Conservation (phyloP, 805 yeast genomes). For the Pachysolen tannophilus region DNA sequence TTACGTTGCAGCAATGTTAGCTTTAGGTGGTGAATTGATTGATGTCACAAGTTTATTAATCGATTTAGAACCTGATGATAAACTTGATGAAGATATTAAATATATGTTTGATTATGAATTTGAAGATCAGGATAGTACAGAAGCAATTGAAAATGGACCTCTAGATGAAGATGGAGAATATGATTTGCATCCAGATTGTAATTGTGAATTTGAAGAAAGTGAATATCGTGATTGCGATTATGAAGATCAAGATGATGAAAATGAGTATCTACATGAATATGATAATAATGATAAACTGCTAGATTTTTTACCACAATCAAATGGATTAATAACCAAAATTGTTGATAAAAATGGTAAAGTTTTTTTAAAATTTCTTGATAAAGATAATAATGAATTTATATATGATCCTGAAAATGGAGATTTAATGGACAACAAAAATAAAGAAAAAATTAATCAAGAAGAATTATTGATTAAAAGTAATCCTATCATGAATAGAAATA, state of each 20-base stretch:
- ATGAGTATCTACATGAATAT: conserved; percentile 5
- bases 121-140: conserved; percentile 29
- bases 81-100: conserved; percentile 59
- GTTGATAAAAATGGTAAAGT: conserved; percentile 1
- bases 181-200: conserved; percentile 29
- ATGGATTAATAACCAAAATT: conserved; percentile 7
- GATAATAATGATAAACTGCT: conserved; percentile 3
- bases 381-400: conserved; percentile 1
- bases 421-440: conserved; percentile 1
- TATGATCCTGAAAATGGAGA: conserved; percentile 5
- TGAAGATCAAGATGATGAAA: conserved; percentile 10
- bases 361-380: background rate
- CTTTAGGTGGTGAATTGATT: conserved; percentile 36
- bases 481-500: conserved; percentile 2
- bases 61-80: conserved; percentile 52
- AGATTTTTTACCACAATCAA: background rate
- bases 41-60: conserved; percentile 47
- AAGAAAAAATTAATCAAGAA: conserved; percentile 7
- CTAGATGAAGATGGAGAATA: conserved; percentile 16
- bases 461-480: conserved; percentile 4
- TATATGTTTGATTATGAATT: conserved; percentile 54
- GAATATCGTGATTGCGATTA: conserved; percentile 9
- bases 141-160: conserved; percentile 14
- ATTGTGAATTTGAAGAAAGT: conserved; percentile 27
- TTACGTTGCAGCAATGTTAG: conserved; percentile 46